Conservation (phyloP, 2,329 filamentous ascomycete genomes). For the Neopestalotiopsis sp. region DNA sequence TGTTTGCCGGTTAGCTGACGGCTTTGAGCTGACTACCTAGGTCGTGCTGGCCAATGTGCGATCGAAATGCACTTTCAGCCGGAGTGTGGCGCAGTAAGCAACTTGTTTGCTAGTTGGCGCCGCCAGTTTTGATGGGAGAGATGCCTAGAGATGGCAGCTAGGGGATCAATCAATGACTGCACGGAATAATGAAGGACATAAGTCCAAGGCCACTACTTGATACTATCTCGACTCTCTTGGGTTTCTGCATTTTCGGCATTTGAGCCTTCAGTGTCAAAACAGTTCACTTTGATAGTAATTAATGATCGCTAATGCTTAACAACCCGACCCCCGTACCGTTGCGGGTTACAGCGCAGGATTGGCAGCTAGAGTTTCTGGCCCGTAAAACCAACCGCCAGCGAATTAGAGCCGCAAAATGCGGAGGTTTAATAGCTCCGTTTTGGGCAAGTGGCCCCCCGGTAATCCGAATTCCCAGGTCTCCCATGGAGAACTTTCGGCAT, state of each 20-base stretch:
- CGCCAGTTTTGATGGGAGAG: background rate
- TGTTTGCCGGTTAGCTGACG: background rate
- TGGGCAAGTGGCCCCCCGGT: background rate
- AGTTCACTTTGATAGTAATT: background rate
- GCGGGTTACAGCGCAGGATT: background rate
- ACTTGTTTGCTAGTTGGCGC: background rate
- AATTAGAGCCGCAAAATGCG: conserved; percentile 3
- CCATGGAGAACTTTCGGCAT: background rate
- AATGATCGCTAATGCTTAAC: background rate
- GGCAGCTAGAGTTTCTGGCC: background rate
- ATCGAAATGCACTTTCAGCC: background rate
- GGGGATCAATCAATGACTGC: background rate
- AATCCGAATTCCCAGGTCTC: background rate
- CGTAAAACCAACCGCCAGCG: background rate
- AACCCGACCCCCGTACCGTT: background rate
- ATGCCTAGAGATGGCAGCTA: background rate
- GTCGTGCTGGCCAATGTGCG: background rate
- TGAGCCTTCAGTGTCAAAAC: background rate
- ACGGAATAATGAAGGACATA: background rate
- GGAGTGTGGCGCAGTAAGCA: background rate
- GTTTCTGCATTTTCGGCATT: background rate
- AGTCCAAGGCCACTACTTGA: background rate
- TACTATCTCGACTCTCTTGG: background rate
- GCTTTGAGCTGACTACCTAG: background rate
- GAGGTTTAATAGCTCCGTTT: conserved; percentile 5